Evolutionary conservation across 1,139 yeast genomes (phyloP).

Genomic region (Pichia norvegensis): DNA sequence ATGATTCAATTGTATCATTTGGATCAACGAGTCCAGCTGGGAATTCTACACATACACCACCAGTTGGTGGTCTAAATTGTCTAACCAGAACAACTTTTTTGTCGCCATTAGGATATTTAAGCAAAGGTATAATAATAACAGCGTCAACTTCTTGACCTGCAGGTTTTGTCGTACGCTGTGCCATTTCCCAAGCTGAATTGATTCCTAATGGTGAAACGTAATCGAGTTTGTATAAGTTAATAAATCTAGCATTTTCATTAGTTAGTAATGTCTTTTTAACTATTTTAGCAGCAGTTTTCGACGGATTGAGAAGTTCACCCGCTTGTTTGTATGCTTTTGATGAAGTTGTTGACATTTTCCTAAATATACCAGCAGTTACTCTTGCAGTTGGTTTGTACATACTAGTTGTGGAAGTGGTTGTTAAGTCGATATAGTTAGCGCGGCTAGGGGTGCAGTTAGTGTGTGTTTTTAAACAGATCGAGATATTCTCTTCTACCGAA

Average conservation of each 20-base stretch:
- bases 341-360: slow-evolving; percentile 4
- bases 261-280: slow-evolving; percentile 29
- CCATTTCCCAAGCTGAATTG: slow-evolving; percentile 81
- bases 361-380: neutral
- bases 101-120: slow-evolving; percentile 33
- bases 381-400: neutral
- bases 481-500: no score
- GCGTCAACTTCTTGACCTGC: slow-evolving; percentile 67
- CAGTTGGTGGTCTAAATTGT: slow-evolving; percentile 89
- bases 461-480: no score
- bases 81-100: slow-evolving; percentile 64
- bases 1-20: slow-evolving; percentile 62
- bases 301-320: slow-evolving; percentile 10
- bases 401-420: no score
- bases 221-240: slow-evolving; percentile 51
- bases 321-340: slow-evolving; percentile 6
- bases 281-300: slow-evolving; percentile 29
- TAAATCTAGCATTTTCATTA: slow-evolving; percentile 48
- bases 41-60: slow-evolving; percentile 79
- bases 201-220: slow-evolving; percentile 65
- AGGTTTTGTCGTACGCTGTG: slow-evolving; percentile 73
- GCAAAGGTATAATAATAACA: slow-evolving; percentile 75
- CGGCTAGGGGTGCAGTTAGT: no score
- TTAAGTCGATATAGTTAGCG: no score
- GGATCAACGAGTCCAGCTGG: slow-evolving; percentile 96